phyloP scores from a whole-genome alignment of 2,329 filamentous ascomycete genomes.

The Calonectria hongkongensis region DNA sequence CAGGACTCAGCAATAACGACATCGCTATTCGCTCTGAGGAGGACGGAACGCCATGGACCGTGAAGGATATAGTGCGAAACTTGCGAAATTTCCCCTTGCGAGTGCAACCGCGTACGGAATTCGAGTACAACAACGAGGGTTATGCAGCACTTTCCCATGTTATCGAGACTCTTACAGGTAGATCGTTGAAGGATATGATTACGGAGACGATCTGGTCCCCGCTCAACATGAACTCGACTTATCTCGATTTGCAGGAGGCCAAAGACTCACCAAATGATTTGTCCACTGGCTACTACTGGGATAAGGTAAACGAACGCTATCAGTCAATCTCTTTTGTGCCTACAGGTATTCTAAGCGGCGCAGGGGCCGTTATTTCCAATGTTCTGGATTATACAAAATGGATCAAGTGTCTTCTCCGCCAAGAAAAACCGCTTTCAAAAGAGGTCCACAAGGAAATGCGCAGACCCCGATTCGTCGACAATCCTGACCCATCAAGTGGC shows the following conservation, averaged over 20 bases:
- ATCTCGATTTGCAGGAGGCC: slow-evolving; percentile 19
- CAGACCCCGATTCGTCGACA: slow-evolving; percentile 3
- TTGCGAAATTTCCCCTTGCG: slow-evolving; percentile 4
- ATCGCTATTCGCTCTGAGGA: background rate
- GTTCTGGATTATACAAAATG: slow-evolving; percentile 9
- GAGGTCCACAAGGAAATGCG: slow-evolving; percentile 1
- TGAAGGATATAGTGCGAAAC: slow-evolving; percentile 5
- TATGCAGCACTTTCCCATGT: slow-evolving; percentile 7
- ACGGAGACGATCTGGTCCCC: background rate
- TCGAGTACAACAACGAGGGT: slow-evolving; percentile 6
- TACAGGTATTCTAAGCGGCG: slow-evolving; percentile 2
- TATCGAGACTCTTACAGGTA: slow-evolving; percentile 3
- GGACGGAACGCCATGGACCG: background rate
- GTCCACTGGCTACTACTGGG: slow-evolving; percentile 10
- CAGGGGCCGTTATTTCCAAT: background rate
- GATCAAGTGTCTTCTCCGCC: slow-evolving; percentile 12
- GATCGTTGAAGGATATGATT: background rate
- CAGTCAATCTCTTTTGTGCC: background rate
- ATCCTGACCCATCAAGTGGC: background rate
- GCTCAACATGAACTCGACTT: slow-evolving; percentile 2
- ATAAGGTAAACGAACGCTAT: background rate
- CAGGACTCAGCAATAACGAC: slow-evolving; percentile 9
- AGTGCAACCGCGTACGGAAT: slow-evolving; percentile 7
- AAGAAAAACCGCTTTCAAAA: background rate
- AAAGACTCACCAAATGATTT: background rate